Conservation (phyloP, 148 eudicot species). For the Amaranthus cruentus region DNA sequence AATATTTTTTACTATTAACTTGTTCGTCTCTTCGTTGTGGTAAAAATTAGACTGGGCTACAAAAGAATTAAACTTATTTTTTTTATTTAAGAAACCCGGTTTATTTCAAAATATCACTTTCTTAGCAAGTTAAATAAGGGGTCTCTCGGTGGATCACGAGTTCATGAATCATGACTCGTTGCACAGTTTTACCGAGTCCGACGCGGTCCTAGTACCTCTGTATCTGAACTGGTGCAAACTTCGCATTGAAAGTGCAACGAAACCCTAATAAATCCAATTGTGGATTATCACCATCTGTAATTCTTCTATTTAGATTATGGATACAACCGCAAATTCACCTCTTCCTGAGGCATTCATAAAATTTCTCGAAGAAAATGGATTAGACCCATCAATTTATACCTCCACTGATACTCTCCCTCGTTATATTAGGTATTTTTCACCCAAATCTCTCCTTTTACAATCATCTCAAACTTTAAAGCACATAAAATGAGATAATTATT, state of each 20-base stretch:
- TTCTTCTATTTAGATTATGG: neutral
- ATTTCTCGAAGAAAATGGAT: conserved; percentile 61
- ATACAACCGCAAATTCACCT: conserved; percentile 18
- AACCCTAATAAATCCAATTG: conserved; percentile 10
- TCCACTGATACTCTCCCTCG: conserved; percentile 57
- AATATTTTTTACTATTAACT: too few relatives aligned
- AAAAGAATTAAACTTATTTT: too few relatives aligned
- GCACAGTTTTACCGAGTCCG: too few relatives aligned
- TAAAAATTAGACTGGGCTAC: too few relatives aligned
- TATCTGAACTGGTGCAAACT: neutral
- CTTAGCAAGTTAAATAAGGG: too few relatives aligned
- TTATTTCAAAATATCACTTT: too few relatives aligned
- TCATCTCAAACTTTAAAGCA: neutral
- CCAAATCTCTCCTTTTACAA: neutral
- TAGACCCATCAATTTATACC: conserved; percentile 67
- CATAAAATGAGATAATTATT: neutral
- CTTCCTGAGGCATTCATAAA: conserved; percentile 75
- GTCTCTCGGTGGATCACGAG: too few relatives aligned
- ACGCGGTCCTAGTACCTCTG: too few relatives aligned
- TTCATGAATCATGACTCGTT: too few relatives aligned
- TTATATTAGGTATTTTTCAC: conserved; percentile 56
- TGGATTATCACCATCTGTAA: conserved; percentile 1
- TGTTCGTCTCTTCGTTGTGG: too few relatives aligned
- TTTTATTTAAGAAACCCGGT: too few relatives aligned
- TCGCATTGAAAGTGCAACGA: neutral